Conservation (phyloP, 2,329 filamentous ascomycete genomes). For the Sporothrix mexicana region DNA sequence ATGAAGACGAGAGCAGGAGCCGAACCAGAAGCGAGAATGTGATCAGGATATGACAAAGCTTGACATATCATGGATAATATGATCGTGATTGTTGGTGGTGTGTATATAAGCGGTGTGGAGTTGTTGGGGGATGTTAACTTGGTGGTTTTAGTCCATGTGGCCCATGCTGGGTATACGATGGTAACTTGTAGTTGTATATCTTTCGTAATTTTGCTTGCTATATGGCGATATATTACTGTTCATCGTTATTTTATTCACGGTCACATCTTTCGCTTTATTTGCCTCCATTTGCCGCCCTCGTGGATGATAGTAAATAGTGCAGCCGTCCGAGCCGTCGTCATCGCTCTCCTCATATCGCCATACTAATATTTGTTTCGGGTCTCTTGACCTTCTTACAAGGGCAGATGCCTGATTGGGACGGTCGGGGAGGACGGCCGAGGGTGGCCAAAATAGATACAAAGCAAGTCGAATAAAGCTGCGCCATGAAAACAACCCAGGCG, state of each 20-base stretch:
- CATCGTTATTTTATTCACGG: neutral
- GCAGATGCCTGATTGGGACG: neutral
- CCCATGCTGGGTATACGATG: too few species aligned
- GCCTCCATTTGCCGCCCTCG: neutral
- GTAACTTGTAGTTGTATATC: too few species aligned
- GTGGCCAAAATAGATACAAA: neutral
- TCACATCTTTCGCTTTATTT: neutral
- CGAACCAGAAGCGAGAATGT: too few species aligned
- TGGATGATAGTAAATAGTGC: neutral
- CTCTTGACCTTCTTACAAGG: neutral
- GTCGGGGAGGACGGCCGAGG: neutral
- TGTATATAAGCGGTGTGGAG: conserved; percentile 3
- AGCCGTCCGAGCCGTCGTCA: neutral
- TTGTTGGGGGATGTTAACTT: neutral
- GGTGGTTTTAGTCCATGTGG: neutral
- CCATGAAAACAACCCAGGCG: neutral
- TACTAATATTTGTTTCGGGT: neutral
- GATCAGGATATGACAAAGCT: neutral
- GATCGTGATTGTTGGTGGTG: neutral
- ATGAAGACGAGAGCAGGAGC: neutral
- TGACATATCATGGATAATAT: neutral
- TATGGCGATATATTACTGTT: neutral
- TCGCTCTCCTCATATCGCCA: neutral
- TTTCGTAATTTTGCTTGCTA: neutral
- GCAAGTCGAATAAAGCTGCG: neutral